Base-by-base conservation (phyloP, 169 alveolate species). In the Plasmodium coatneyi region DNA sequence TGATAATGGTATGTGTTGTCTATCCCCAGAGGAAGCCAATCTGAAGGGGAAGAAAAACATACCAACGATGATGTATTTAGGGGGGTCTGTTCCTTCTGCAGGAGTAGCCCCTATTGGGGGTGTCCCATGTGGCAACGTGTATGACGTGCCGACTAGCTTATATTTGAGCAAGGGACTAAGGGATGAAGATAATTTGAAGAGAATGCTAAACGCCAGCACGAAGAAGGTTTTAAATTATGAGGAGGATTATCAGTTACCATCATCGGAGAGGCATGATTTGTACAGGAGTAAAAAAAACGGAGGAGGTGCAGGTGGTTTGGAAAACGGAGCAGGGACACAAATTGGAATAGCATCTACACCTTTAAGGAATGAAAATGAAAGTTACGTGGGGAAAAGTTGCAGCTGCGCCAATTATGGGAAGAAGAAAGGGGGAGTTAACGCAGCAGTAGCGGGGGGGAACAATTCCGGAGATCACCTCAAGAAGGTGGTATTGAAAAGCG, bases 131-230 rank as follows among this genome's bases (percentile, higher is more conserved):
- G 84, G 84, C n/a, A 49, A 14, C 36, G 36, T 22, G 39, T 28
- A 66, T n/a, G 76, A 66, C 36, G 76, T 19, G 10, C 22, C 41
- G 6, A 49, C 39, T 28, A 80, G 32, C 5, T n/a, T 39, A 39
- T 25, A 80, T 5, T 34, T 46, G 12, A 80, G 34, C 39, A 80
- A 80, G 14, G 84, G 60, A 46, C 30, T 22, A 52, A n/a, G 16
- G 43, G 82, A 70, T 39, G 92, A 83, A 30, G 83, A 83, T 28
- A 41, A 83, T 9, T 30, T 70, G 14, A 70, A 70, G 34, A 83
- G 41, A 39, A 70, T n/a, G 43, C 10, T 83, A 6, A 83, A 12
- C n/a, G 34, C 81, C 10, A 83, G 12, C 41, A 14, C 82, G 34
- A 83, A 66, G 74, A 66, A 83, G n/a, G 49, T 83, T 4, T 6